phyloP scores from a whole-genome alignment of 176 grass and related monocot genomes.

The Miscanthus lutarioriparius region DNA sequence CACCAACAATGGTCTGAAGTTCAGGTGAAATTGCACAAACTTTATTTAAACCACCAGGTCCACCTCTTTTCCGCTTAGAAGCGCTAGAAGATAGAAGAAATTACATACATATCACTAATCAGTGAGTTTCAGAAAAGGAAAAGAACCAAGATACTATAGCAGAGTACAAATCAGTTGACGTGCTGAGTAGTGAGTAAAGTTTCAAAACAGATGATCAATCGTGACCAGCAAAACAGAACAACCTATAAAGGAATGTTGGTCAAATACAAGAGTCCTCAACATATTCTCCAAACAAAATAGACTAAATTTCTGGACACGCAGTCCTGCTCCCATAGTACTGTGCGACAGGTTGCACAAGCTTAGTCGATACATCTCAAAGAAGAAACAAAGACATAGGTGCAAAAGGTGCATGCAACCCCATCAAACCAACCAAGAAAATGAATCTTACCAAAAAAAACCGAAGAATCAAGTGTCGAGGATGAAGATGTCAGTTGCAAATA shows the following conservation, averaged over 20 bases:
- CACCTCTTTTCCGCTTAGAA: slow-evolving; percentile 82
- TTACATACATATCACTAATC: slow-evolving; percentile 25
- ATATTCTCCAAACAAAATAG: slow-evolving; percentile 2
- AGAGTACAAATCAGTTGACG: background rate
- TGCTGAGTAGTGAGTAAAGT: slow-evolving; percentile 19
- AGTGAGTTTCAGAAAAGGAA: background rate
- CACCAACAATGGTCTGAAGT: slow-evolving; percentile 92
- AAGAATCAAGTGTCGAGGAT: background rate
- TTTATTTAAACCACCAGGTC: slow-evolving; percentile 94
- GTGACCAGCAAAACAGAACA: background rate
- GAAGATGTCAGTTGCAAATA: background rate
- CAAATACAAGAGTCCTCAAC: background rate
- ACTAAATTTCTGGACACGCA: background rate
- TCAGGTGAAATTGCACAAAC: slow-evolving; percentile 96
- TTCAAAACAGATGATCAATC: background rate
- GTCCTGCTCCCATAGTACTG: background rate
- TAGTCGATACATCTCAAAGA: background rate
- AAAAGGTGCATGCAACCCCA: background rate
- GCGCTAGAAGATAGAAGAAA: slow-evolving; percentile 41
- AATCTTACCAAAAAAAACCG: background rate
- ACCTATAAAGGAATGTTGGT: background rate
- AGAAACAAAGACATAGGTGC: background rate
- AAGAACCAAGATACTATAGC: background rate
- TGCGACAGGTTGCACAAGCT: background rate
- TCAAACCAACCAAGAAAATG: background rate